Evolutionary conservation across 2,329 filamentous ascomycete species (phyloP).

Genomic region (Colletotrichum plurivorum): DNA sequence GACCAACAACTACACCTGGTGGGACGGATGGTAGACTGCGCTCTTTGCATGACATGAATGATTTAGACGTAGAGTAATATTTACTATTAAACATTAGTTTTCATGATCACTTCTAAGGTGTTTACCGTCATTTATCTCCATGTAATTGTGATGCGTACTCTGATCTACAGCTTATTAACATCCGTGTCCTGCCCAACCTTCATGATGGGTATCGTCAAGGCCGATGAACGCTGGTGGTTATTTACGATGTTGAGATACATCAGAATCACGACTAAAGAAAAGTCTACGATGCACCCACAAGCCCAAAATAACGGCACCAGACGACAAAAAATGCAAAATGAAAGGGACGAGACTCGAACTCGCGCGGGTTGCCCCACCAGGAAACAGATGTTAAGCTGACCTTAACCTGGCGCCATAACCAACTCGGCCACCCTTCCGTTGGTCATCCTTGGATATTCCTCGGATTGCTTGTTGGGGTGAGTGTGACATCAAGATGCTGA

Average conservation of each 20-base stretch:
- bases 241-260: no score
- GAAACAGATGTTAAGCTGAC: slow-evolving; percentile 40
- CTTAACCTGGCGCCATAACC: slow-evolving; percentile 41
- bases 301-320: background rate
- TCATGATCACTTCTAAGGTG: background rate
- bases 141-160: background rate
- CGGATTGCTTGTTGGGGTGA: background rate
- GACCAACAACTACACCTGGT: slow-evolving; percentile 39
- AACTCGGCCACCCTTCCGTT: slow-evolving; percentile 40
- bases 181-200: no score
- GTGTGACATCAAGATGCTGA: background rate
- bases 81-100: background rate
- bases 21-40: slow-evolving; percentile 28
- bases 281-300: background rate
- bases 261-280: no score
- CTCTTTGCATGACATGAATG: background rate
- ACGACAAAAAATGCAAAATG: slow-evolving; percentile 24
- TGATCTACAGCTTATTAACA: no score
- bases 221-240: no score
- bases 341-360: slow-evolving; percentile 41
- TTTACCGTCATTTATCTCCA: background rate
- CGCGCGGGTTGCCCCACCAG: slow-evolving; percentile 41
- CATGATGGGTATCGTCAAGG: no score
- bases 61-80: slow-evolving; percentile 19
- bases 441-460: background rate